Base-by-base conservation (phyloP, 1,284 basidiomycete genomes). In the Ceratobasidium sp. region DNA sequence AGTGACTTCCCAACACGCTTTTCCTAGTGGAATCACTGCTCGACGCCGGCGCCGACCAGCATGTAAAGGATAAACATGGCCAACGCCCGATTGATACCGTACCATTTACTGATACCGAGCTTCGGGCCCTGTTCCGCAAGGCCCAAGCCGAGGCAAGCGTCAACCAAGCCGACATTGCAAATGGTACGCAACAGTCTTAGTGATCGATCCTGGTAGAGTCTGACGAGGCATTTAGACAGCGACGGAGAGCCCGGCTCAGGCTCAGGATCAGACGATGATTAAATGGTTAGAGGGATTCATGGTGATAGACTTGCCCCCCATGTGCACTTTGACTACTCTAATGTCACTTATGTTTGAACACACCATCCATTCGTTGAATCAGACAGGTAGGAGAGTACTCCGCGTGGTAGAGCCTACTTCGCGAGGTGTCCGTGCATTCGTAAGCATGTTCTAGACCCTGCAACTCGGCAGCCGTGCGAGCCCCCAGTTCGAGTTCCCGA, bases 41-140 rank as follows among this genome's bases (percentile, higher is more conserved):
- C 3, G 91, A 93, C 1, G 90, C 91, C 1, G 92, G 92, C 3
- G 91, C 91, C 0, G 86, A 92, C 17, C 50, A 5, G 74, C 92
- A 90, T 71, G 86, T 93, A 76, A 88, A 86, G 76, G 87, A 93
- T 78, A 90, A 88, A 79, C 82, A 88, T 71, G 86, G 86, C 15
- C 81, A 87, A 50, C 84, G 84, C 0, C 82, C 84, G 0, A 71
- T 84, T 8, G 87, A 92, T 73, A 78, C 89, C 15, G 78, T 92
- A 15, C 82, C 85, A 3, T 78, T 80, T 5, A 68, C 71, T 20
- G 87, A 88, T 72, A 75, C 73, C 29, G 81, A 82, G 49, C 81
- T 84, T 34, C 78, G 77, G 29, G 75, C 73, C 0, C 75, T 86
- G 56, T 80, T 91, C 69, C 81, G 83, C 67, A 85, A 85, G 74